phyloP scores from a whole-genome alignment of 441 rosid species.

The Theobroma grandiflorum region DNA sequence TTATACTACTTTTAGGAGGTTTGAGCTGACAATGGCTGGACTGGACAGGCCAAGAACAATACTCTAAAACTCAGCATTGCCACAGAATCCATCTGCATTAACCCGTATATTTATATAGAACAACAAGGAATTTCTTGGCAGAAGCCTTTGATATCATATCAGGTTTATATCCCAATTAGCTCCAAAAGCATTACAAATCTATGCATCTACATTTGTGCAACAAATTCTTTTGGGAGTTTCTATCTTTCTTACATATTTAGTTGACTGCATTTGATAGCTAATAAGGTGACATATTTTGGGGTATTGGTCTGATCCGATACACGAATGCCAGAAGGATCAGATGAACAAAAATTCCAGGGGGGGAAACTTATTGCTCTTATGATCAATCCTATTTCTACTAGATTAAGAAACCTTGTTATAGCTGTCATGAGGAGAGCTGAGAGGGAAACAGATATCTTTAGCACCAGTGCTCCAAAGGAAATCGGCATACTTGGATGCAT shows the following conservation, averaged over 20 bases:
- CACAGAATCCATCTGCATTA: not conserved
- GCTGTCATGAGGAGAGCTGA: constrained; percentile 28
- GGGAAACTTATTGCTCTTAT: not conserved
- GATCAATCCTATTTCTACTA: not conserved
- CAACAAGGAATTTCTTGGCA: not conserved
- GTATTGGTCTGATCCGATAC: not conserved
- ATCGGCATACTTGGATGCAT: constrained; percentile 71
- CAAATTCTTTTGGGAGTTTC: not conserved
- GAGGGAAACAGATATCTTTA: constrained; percentile 76
- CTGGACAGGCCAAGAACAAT: no score
- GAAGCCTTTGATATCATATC: not conserved
- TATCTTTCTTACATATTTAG: not conserved
- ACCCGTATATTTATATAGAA: not conserved
- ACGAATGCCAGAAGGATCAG: not conserved
- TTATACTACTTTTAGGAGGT: no score
- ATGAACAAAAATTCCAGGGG: not conserved
- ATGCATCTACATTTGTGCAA: not conserved
- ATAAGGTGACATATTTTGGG: not conserved
- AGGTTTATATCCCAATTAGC: not conserved
- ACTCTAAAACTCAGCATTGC: not conserved
- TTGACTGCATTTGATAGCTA: not conserved
- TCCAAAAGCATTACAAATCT: not conserved
- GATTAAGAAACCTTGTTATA: constrained; percentile 9
- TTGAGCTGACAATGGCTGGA: no score
- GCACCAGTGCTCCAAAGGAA: constrained; percentile 89